Evolutionary conservation across 176 grass and related monocot genomes (phyloP), one percentile per base, ranked within the genome.

Genomic region (Saccharum officinarum): DNA sequence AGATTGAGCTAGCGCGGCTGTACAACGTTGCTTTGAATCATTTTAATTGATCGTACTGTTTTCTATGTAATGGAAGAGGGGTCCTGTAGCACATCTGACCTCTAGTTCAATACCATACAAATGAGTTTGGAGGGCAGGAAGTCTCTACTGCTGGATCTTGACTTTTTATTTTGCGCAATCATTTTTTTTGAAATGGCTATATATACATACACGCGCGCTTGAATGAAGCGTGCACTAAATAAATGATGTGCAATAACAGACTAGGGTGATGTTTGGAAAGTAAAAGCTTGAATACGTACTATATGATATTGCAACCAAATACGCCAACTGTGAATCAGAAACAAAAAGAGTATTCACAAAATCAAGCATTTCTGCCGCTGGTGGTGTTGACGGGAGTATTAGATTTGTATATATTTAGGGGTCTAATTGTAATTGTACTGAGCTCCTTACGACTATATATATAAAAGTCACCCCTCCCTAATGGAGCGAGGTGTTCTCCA

Each of bases 41-140:
- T 79, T 75, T 91, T 72, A 83, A 83, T 83, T 49, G n/a, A 70
- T 83, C 79, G 47, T 80, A 79, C 80, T 22, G 73, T 38, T 69
- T 68, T 78, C 52, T 30, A 12, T 54, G 85, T 75, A 80, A 87
- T 70, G 62, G 23, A 78, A 86, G 76, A 82, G 67, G 55, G 82
- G 40, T 80, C 81, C 20, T 76, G 38, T 91, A 87, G 61, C 61
- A 17, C 30, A 75, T 62, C 67, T 80, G 26, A 46, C 52, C 42
- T 47, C 71, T 20, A 39, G 44, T 78, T 80, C 40, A 72, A 76
- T 76, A 91, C 80, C 61, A 80, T 37, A 87, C 67, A 69, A 69
- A 68, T 87, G 68, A 47, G 68, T 69, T 62, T 80, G 47, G 71
- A 79, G 11, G 73, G 22, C 68, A 25, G 16, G 84, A 79, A 46